Percentiles rank a stretch among this genome's conserved stretches.
phyloP scores from a whole-genome alignment of 2,329 filamentous ascomycete genomes.

The Penicillium frequentans region DNA sequence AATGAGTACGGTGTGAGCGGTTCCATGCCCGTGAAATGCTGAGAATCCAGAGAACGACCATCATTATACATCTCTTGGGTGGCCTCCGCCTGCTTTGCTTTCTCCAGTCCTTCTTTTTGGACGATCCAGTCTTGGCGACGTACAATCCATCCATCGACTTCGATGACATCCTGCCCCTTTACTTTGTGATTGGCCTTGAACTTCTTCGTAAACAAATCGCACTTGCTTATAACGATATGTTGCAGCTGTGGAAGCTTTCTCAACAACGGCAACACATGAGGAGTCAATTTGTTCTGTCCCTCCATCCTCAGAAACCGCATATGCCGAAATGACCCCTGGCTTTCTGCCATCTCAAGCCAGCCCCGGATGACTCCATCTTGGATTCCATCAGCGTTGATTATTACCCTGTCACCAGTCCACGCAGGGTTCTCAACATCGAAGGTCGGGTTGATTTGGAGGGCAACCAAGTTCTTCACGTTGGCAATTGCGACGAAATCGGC shows the following conservation, averaged over 20 bases:
- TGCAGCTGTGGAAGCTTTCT: conserved; percentile 36
- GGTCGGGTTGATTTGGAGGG: conserved; percentile 33
- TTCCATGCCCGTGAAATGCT: neutral
- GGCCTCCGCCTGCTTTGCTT: neutral
- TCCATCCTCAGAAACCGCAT: conserved; percentile 39
- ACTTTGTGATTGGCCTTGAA: neutral
- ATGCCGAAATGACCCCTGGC: conserved; percentile 35
- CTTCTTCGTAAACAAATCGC: conserved; percentile 8
- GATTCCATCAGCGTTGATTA: conserved; percentile 13
- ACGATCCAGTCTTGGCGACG: neutral
- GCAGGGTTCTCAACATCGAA: neutral
- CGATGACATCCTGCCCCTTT: neutral
- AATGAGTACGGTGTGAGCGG: neutral
- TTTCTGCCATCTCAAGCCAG: conserved; percentile 41
- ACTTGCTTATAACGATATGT: conserved; percentile 36
- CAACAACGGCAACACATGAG: conserved; percentile 35
- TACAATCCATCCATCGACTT: neutral
- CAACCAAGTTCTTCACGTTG: conserved; percentile 41
- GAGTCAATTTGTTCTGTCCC: conserved; percentile 33
- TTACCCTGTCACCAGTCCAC: neutral
- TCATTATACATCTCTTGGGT: neutral
- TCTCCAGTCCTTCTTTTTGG: neutral
- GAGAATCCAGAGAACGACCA: neutral
- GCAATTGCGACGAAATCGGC: conserved; percentile 41
- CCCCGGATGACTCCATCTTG: conserved; percentile 42